Evolutionary conservation across 2,329 filamentous ascomycete species (phyloP).

Genomic region (Penicillium hordei): DNA sequence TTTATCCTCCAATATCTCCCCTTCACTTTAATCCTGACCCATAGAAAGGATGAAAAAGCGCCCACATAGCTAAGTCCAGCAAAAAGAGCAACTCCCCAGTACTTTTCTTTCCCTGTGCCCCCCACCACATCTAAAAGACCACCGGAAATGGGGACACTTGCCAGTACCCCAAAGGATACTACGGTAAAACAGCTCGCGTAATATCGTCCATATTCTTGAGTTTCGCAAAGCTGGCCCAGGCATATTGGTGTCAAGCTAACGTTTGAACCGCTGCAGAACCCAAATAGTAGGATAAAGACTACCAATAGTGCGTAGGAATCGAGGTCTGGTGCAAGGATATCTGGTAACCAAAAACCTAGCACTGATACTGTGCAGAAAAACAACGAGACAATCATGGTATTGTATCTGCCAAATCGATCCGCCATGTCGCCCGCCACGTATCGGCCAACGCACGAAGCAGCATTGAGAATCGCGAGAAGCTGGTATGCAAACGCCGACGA

Average conservation of each 20-base stretch:
- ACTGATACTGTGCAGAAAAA: constrained; percentile 47
- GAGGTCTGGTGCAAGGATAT: neutral
- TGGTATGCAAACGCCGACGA: constrained; percentile 21
- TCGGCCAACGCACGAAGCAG: constrained; percentile 55
- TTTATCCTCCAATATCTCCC: neutral
- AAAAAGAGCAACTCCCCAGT: neutral
- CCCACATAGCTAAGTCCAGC: neutral
- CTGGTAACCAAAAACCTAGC: neutral
- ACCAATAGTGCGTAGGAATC: neutral
- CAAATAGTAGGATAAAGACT: neutral
- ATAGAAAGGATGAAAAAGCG: neutral
- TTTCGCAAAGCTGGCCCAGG: neutral
- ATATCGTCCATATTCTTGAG: neutral
- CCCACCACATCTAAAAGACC: neutral
- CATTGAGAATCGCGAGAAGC: constrained; percentile 2
- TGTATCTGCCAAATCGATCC: constrained; percentile 73
- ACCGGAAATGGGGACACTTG: neutral
- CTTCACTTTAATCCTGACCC: neutral
- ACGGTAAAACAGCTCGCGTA: neutral
- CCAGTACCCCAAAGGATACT: neutral
- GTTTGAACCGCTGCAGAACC: neutral
- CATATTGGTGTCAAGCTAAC: neutral
- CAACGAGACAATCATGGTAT: constrained; percentile 67
- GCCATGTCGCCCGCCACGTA: constrained; percentile 70
- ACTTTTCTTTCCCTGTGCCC: neutral